phyloP scores from a whole-genome alignment of 805 yeast genomes.

The Lachancea nothofagi region DNA sequence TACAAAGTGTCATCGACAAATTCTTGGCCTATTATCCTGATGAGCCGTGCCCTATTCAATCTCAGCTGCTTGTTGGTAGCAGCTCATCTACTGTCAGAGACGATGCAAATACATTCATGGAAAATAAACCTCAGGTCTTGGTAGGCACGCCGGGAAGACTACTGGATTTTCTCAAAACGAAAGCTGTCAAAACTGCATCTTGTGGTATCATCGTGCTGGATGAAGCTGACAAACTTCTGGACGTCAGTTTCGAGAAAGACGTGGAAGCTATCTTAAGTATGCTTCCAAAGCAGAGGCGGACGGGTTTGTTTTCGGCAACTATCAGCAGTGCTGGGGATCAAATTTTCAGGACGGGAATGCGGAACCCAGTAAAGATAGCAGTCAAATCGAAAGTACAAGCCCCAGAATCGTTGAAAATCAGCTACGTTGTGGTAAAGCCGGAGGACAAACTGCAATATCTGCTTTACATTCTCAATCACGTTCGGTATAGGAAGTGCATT shows the following conservation, averaged over 20 bases:
- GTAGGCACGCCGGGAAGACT: conserved; percentile 93
- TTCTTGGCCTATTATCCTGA: conserved; percentile 56
- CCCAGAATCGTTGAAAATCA: conserved; percentile 61
- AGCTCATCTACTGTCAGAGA: conserved; percentile 59
- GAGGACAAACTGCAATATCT: conserved; percentile 55
- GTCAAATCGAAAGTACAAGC: conserved; percentile 54
- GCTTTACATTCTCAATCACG: conserved; percentile 46
- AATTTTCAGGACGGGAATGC: conserved; percentile 81
- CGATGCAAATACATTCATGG: conserved; percentile 57
- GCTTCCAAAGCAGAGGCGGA: conserved; percentile 86
- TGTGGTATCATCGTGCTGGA: conserved; percentile 77
- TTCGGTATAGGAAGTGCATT: conserved; percentile 69
- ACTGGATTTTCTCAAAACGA: conserved; percentile 58
- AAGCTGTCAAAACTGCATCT: conserved; percentile 54
- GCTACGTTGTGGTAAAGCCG: conserved; percentile 56
- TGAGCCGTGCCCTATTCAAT: conserved; percentile 37
- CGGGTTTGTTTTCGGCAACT: conserved; percentile 93
- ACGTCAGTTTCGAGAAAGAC: conserved; percentile 65
- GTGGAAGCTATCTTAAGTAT: conserved; percentile 58
- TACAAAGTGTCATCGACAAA: conserved; percentile 56
- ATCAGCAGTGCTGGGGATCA: conserved; percentile 73
- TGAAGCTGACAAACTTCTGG: conserved; percentile 89
- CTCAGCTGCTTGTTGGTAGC: conserved; percentile 53
- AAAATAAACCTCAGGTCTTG: conserved; percentile 60
- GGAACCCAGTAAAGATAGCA: conserved; percentile 84